These are phyloP conservation scores for Scutellaria baicalensis DNA, from an alignment of 257 asterid genomes.

Conservation along the genomic window DNA sequence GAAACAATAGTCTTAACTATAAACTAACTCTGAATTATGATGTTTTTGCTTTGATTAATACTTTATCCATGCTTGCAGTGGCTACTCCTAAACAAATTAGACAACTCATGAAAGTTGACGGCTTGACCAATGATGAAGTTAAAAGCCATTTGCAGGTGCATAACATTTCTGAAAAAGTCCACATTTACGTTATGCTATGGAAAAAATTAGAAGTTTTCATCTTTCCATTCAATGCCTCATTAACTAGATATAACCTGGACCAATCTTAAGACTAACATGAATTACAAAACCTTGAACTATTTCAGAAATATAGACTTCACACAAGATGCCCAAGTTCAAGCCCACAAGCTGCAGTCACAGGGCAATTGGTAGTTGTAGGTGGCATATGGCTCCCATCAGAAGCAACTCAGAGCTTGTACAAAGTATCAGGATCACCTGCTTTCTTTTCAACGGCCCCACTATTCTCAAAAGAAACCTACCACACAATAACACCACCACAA, in stretches of 20 bases:
- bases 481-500: too few species aligned
- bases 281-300: neutral
- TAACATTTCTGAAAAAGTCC: too few species aligned
- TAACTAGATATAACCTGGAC: neutral
- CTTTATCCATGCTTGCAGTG: conserved; percentile 26
- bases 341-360: conserved; percentile 34
- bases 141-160: conserved; percentile 76
- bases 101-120: conserved; percentile 81
- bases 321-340: conserved; percentile 39
- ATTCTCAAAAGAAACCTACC: too few species aligned
- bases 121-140: conserved; percentile 85
- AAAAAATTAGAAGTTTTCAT: too few species aligned
- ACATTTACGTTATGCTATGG: too few species aligned
- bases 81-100: conserved; percentile 82
- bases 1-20: too few species aligned
- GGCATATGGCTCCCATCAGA: conserved; percentile 80
- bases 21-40: too few species aligned
- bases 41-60: neutral
- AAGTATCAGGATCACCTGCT: too few species aligned
- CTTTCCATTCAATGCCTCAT: too few species aligned
- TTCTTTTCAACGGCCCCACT: too few species aligned
- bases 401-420: conserved; percentile 12
- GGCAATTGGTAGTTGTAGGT: conserved; percentile 35
- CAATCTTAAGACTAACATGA: neutral
- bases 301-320: conserved; percentile 78